Evolutionary conservation across 2,329 filamentous ascomycete genomes (phyloP).

Genomic region (Xylaria multiplex): DNA sequence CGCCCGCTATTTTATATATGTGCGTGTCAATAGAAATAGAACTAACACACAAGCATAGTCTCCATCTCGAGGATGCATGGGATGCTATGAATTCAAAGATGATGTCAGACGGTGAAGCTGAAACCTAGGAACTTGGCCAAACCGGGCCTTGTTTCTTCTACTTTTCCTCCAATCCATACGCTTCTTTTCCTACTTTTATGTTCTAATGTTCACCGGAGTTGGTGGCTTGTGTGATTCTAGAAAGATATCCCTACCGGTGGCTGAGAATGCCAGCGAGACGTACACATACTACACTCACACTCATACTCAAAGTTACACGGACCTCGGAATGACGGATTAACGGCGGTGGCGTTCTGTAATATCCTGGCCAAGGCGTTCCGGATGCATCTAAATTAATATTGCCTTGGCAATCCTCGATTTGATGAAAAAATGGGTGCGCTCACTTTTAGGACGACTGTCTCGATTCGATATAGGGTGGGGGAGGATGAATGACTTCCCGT

Average conservation of each 20-base stretch:
- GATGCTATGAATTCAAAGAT: conserved; percentile 44
- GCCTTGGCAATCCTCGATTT: conserved; percentile 10
- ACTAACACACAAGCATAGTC: conserved; percentile 31
- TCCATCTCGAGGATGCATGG: conserved; percentile 45
- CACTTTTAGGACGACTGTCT: not conserved
- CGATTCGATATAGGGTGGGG: conserved; percentile 3
- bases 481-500: not conserved
- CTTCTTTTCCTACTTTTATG: conserved; percentile 8
- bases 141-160: not conserved
- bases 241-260: conserved; percentile 30
- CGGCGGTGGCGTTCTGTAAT: conserved; percentile 25
- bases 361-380: conserved; percentile 30
- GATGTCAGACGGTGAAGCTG: conserved; percentile 43
- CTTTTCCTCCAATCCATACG: not conserved
- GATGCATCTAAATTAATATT: conserved; percentile 21
- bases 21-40: conserved; percentile 2
- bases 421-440: conserved; percentile 4
- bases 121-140: conserved; percentile 2
- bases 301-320: not conserved
- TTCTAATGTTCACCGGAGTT: conserved; percentile 25
- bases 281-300: conserved; percentile 14
- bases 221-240: conserved; percentile 27
- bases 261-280: conserved; percentile 23
- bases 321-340: conserved; percentile 14
- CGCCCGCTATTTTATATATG: not conserved